Conservation (phyloP, 371 early-diverging fungal genomes). For the Cokeromyces recurvatus region DNA sequence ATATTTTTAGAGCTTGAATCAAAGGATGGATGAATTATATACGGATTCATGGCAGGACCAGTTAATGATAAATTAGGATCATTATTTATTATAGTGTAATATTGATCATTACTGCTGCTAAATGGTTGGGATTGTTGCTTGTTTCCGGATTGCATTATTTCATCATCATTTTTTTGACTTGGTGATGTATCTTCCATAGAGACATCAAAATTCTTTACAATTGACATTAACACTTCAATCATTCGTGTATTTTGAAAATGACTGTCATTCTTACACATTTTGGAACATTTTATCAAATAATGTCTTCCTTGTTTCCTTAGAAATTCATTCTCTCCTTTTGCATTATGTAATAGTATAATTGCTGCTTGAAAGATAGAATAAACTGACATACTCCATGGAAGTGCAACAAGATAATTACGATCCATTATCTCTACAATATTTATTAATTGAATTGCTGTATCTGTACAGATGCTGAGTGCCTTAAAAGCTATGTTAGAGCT, state of each 20-base stretch:
- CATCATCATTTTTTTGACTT: no score
- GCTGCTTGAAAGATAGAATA: slow-evolving; percentile 41
- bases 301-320: slow-evolving; percentile 17
- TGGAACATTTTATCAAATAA: slow-evolving; percentile 20
- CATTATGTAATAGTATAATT: slow-evolving; percentile 36
- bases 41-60: no score
- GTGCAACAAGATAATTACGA: slow-evolving; percentile 5
- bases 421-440: slow-evolving; percentile 14
- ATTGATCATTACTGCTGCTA: no score
- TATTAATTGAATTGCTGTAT: slow-evolving; percentile 23
- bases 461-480: slow-evolving; percentile 28
- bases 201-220: slow-evolving; percentile 1
- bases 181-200: background rate
- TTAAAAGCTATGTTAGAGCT: slow-evolving; percentile 20
- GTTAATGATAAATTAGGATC: no score
- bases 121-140: no score
- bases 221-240: background rate
- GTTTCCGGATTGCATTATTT: no score
- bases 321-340: slow-evolving; percentile 25
- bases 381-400: slow-evolving; percentile 33
- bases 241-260: slow-evolving; percentile 8
- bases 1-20: no score
- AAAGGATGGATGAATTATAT: no score
- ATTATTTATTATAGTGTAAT: no score
- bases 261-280: slow-evolving; percentile 10